A percentile compares a stretch with the other conserved stretches of the same genome.
These are phyloP conservation scores for Solanum infundibuliforme DNA, from an alignment of 257 asterid genomes.

Conservation along the genomic window DNA sequence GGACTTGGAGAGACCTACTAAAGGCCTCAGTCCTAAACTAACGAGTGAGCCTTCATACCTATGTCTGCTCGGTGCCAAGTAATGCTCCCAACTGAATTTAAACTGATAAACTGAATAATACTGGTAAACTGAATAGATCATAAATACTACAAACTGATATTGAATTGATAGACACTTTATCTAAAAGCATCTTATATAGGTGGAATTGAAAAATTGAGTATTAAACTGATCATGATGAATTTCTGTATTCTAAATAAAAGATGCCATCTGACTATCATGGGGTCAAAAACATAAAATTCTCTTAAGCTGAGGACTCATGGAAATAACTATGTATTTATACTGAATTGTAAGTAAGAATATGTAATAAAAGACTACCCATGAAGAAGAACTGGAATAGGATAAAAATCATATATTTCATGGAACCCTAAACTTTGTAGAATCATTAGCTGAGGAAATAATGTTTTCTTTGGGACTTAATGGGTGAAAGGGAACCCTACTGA, in stretches of 20 bases:
- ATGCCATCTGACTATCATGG: background rate
- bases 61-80: background rate
- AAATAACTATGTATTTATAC: background rate
- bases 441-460: background rate
- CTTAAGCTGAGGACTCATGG: background rate
- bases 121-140: background rate
- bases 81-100: background rate
- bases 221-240: no score
- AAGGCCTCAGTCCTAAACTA: background rate
- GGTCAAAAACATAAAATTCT: background rate
- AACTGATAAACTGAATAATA: background rate
- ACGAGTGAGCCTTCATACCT: background rate
- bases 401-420: no score
- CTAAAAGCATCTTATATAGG: background rate
- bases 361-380: background rate
- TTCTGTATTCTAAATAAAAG: background rate
- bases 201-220: background rate
- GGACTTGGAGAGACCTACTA: background rate
- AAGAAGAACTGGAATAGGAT: background rate
- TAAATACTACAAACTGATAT: background rate
- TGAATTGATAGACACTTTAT: background rate
- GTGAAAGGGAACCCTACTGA: background rate
- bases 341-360: background rate
- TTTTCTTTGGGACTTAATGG: background rate
- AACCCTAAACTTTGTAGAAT: background rate